Conservation (phyloP, 345 rosid species). For the Bretschneidera sinensis region DNA sequence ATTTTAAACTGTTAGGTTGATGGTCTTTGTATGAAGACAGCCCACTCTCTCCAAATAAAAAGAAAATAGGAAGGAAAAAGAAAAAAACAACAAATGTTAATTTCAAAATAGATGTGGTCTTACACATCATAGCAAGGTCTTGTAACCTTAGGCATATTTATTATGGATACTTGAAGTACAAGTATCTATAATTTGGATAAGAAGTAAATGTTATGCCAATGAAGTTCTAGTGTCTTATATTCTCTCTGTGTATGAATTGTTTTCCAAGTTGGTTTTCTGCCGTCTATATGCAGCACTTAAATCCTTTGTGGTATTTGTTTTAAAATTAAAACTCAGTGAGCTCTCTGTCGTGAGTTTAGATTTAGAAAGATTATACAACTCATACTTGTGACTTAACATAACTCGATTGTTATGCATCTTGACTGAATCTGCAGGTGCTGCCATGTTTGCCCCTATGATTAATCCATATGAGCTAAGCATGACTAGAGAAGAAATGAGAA, state of each 20-base stretch:
- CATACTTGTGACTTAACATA: neutral
- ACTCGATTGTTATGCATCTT: slow-evolving; percentile 1
- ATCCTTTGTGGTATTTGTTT: neutral
- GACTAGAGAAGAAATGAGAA: slow-evolving; percentile 66
- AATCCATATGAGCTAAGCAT: slow-evolving; percentile 83
- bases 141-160: neutral
- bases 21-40: too few relatives aligned
- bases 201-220: neutral
- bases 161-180: neutral
- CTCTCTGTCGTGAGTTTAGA: neutral
- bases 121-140: neutral
- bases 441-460: slow-evolving; percentile 65
- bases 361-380: neutral
- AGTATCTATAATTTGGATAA: neutral
- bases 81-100: too few relatives aligned
- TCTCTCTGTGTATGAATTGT: neutral
- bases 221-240: neutral
- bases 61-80: too few relatives aligned
- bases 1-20: too few relatives aligned
- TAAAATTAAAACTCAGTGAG: neutral
- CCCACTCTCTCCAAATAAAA: too few relatives aligned
- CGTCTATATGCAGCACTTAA: neutral
- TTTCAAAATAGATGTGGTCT: too few relatives aligned
- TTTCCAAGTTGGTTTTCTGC: neutral
- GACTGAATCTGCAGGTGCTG: slow-evolving; percentile 58